phyloP scores from a whole-genome alignment of 768 basidiomycete genomes.

The Lactarius sp. region DNA sequence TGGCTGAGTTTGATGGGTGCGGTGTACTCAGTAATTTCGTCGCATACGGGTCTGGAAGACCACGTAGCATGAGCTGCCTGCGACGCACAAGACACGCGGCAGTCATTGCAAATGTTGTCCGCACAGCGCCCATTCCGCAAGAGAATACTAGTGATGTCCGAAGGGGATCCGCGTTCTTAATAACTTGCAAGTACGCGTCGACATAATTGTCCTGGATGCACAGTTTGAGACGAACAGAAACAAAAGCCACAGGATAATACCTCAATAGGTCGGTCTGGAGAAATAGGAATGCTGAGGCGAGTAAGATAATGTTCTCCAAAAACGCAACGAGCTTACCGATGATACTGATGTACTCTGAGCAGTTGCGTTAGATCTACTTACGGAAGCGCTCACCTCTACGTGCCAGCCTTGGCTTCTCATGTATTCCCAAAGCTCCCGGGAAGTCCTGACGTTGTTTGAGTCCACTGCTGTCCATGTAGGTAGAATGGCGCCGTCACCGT shows the following conservation, averaged over 20 bases:
- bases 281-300: slow-evolving; percentile 77
- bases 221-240: background rate
- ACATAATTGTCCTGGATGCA: slow-evolving; percentile 81
- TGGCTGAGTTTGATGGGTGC: slow-evolving; percentile 28
- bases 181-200: slow-evolving; percentile 84
- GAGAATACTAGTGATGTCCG: slow-evolving; percentile 85
- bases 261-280: slow-evolving; percentile 87
- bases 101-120: slow-evolving; percentile 97
- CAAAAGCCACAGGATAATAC: slow-evolving; percentile 34
- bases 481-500: slow-evolving; percentile 74
- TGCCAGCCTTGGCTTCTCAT: slow-evolving; percentile 84
- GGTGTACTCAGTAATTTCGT: slow-evolving; percentile 31
- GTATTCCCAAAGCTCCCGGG: slow-evolving; percentile 76
- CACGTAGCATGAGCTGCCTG: slow-evolving; percentile 55
- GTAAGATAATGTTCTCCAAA: slow-evolving; percentile 9
- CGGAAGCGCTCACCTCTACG: slow-evolving; percentile 60
- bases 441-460: slow-evolving; percentile 74
- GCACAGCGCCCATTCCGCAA: slow-evolving; percentile 95
- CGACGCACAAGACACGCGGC: slow-evolving; percentile 83
- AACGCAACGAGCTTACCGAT: slow-evolving; percentile 47
- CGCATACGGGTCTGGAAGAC: slow-evolving; percentile 76
- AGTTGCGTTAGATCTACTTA: slow-evolving; percentile 2
- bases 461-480: slow-evolving; percentile 96
- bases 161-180: slow-evolving; percentile 73
- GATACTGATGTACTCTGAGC: slow-evolving; percentile 45